Percentiles rank a stretch among this genome's conserved stretches.
These are phyloP conservation scores for Collybia nuda DNA, from an alignment of 768 basidiomycete species.

Conservation along the genomic window DNA sequence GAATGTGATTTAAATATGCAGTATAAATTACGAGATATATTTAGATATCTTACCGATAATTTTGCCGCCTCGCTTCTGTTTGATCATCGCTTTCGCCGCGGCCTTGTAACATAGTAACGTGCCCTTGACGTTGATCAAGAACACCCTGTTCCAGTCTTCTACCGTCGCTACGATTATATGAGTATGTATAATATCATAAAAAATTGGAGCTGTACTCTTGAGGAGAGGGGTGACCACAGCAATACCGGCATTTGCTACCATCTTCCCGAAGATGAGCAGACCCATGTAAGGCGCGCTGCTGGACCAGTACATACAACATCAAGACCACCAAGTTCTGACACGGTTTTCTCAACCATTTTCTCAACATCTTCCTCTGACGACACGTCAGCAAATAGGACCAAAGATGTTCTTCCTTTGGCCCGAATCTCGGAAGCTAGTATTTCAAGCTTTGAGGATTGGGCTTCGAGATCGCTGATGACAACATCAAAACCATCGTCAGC, in stretches of 20 bases:
- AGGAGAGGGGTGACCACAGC: slow-evolving; percentile 13
- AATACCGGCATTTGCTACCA: slow-evolving; percentile 34
- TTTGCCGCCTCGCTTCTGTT: slow-evolving; percentile 50
- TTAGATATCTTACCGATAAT: slow-evolving; percentile 41
- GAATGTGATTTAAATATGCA: no score
- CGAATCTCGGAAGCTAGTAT: neutral
- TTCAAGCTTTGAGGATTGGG: slow-evolving; percentile 10
- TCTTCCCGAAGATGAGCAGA: slow-evolving; percentile 13
- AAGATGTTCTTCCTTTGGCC: neutral
- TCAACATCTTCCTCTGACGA: neutral
- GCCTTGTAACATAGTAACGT: slow-evolving; percentile 63
- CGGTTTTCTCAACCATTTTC: neutral
- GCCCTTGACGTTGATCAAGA: slow-evolving; percentile 56
- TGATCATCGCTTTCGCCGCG: slow-evolving; percentile 63
- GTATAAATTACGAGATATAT: no score
- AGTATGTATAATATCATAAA: neutral
- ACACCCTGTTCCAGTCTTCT: slow-evolving; percentile 38
- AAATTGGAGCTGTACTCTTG: neutral
- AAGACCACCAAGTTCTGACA: slow-evolving; percentile 17
- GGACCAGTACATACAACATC: slow-evolving; percentile 28
- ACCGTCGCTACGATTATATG: slow-evolving; percentile 22
- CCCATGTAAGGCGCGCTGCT: neutral
- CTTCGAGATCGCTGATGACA: slow-evolving; percentile 30
- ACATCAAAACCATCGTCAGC: slow-evolving; percentile 20
- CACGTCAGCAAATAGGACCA: neutral